These are phyloP conservation scores for Stagonosporopsis rhizophila DNA, from an alignment of 2,329 filamentous ascomycete genomes.

Conservation along the genomic window DNA sequence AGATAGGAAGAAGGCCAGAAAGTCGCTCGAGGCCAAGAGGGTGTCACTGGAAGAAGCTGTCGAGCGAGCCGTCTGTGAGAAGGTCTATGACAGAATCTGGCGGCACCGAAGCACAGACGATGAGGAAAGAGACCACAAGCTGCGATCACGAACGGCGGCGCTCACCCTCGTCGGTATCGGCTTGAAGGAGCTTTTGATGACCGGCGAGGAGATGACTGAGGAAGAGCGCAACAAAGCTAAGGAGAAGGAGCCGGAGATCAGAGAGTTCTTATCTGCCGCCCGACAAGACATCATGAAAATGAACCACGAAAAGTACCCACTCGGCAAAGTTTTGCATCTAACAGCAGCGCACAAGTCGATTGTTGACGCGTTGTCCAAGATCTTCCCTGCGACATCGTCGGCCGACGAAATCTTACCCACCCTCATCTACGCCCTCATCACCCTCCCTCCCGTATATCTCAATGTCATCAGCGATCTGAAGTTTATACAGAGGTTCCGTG, in stretches of 20 bases:
- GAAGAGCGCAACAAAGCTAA: conserved; percentile 63
- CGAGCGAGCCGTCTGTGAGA: conserved; percentile 83
- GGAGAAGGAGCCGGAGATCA: conserved; percentile 69
- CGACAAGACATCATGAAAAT: conserved; percentile 74
- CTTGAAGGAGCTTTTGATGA: conserved; percentile 74
- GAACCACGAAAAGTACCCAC: conserved; percentile 84
- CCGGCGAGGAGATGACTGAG: conserved; percentile 62
- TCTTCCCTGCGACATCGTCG: conserved; percentile 77
- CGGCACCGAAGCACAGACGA: conserved; percentile 90
- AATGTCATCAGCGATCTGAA: conserved; percentile 93
- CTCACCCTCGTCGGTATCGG: conserved; percentile 91
- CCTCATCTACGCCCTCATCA: conserved; percentile 94
- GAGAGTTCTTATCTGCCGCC: conserved; percentile 74
- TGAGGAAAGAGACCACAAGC: conserved; percentile 91
- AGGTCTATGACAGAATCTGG: conserved; percentile 85
- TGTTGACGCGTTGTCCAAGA: conserved; percentile 78
- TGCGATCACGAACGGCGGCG: conserved; percentile 92
- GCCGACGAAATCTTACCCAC: conserved; percentile 97
- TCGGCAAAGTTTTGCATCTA: conserved; percentile 89
- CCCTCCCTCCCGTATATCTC: conserved; percentile 81
- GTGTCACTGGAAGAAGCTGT: conserved; percentile 86
- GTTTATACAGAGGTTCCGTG: conserved; percentile 92
- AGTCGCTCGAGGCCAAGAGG: conserved; percentile 78
- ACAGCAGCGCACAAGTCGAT: conserved; percentile 92
- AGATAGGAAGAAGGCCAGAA: conserved; percentile 78